Base-by-base conservation (phyloP, 768 basidiomycete species). In the Serendipita sp. region DNA sequence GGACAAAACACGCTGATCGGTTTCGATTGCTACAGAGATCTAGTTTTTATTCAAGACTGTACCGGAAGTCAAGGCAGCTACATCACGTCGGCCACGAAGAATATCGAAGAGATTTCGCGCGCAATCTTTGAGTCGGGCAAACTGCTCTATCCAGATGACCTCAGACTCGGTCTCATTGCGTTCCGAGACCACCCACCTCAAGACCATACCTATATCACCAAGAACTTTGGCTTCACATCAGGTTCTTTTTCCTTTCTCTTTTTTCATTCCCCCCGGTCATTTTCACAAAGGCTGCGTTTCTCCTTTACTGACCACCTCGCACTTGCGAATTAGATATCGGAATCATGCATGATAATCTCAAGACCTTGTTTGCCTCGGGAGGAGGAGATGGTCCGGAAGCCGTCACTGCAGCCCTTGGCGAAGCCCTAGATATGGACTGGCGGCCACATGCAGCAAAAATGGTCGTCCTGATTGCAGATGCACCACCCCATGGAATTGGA, bases 181-280 rank as follows among this genome's bases (percentile, higher is more conserved):
- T 98, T 94, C 75, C 83, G 95, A 65, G 94, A 98, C 75, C 91
- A 98, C 70, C 94, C 94, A 26, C 94, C 94, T 16, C 94, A 98
- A 75, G 94, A 98, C 71, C 90, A 90, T 69, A 93, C 92, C 62
- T 98, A 93, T 71, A 77, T 98, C 65, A 86, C 85, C 69, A 91
- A 88, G 77, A 93, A 88, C 71, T 91, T 93, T 78, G 90, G 89
- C 1, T 97, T 98, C 74, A 88, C 93, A 24, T 90, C 90, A 11
- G 53, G 53, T 58, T 13, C 13, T 22, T n/a, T n/a, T n/a, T n/a
- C n/a, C n/a, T n/a, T n/a, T n/a, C n/a, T n/a, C n/a, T n/a, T n/a
- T n/a, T n/a, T n/a, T n/a, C n/a, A n/a, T n/a, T n/a, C n/a, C n/a
- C n/a, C n/a, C 9, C 24, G 13, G 9, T n/a, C 9, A 28, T 48